Base-by-base conservation (phyloP, 2,329 filamentous ascomycete species). In the Penicillium sp. region DNA sequence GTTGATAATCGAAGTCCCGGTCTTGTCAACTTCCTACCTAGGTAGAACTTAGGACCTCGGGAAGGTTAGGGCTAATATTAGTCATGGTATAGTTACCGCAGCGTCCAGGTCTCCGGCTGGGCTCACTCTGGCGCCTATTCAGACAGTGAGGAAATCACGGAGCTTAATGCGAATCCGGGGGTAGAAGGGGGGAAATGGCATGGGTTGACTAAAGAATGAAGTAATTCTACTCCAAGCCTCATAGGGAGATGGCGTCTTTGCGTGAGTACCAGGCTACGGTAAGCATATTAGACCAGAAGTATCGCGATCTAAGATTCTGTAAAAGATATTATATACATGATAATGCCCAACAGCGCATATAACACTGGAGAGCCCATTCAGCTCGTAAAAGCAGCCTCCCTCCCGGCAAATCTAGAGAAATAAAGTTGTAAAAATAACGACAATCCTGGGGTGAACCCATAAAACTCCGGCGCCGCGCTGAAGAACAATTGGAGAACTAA, bases 381-480 rank as follows among this genome's bases (percentile, higher is more conserved):
- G 29, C n/a, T 31, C 24, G 16, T 32, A 38, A 42, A 20, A 14
- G 11, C 14, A 10, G 20, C 6, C 31, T n/a, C 11, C 34, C 20
- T 7, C 16, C 14, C 18, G 29, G 29, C 11, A 13, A 46, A 40
- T 54, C 42, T 9, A 24, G 22, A 24, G 11, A 39, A 22, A 42
- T 20, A 16, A 37, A 38, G 14, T 34, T 55, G 32, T 34, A 26
- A 11, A 9, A 32, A 22, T 18, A 47, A 40, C 16, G 13, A 43
- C 38, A 50, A 59, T 35, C 47, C 49, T 47, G 35, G 49, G 18
- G 53, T 42, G 22, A 50, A 48, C 62, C 55, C 46, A 58, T 56
- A 54, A 58, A 59, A 59, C 56, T 44, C 56, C 53, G 18, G 34
- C 44, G 37, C 45, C 47, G 40, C 53, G 52, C 58, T 54, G 51